These are phyloP conservation scores for Mycena chlorophos DNA, from an alignment of 768 basidiomycete genomes.

Conservation along the genomic window DNA sequence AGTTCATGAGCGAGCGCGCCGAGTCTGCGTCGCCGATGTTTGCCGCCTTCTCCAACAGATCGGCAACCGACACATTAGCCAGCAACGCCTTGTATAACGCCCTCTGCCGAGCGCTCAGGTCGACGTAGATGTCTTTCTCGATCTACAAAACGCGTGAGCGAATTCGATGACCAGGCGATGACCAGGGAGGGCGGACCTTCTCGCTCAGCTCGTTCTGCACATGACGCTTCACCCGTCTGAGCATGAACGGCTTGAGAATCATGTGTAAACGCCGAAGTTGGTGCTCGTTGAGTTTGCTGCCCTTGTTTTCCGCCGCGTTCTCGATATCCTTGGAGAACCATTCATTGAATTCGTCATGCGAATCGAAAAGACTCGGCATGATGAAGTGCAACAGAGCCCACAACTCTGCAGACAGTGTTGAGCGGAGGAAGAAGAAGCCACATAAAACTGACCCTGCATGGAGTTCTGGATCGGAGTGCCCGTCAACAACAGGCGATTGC, in stretches of 20 bases:
- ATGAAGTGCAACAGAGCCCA: slow-evolving; percentile 99
- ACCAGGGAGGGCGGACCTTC: slow-evolving; percentile 58
- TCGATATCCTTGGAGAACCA: slow-evolving; percentile 99
- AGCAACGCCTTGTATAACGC: slow-evolving; percentile 86
- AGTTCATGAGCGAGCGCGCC: slow-evolving; percentile 94
- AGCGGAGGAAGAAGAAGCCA: slow-evolving; percentile 6
- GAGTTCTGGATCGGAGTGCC: slow-evolving; percentile 99
- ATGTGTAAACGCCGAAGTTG: slow-evolving; percentile 94
- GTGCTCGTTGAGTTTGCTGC: slow-evolving; percentile 89
- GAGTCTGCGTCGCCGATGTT: slow-evolving; percentile 89
- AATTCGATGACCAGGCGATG: slow-evolving; percentile 7
- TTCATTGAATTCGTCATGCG: slow-evolving; percentile 98
- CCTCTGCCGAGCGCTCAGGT: slow-evolving; percentile 90
- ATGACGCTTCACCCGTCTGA: slow-evolving; percentile 93
- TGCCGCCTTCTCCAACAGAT: slow-evolving; percentile 90
- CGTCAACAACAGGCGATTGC: slow-evolving; percentile 91
- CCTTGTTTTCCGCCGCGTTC: slow-evolving; percentile 88
- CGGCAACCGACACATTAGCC: slow-evolving; percentile 91
- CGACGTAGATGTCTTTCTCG: slow-evolving; percentile 92
- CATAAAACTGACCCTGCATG: slow-evolving; percentile 79
- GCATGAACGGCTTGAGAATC: slow-evolving; percentile 99
- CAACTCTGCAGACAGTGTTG: slow-evolving; percentile 59
- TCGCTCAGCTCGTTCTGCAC: slow-evolving; percentile 99
- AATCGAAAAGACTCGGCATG: slow-evolving; percentile 99
- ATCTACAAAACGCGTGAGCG: slow-evolving; percentile 55